A percentile compares a stretch with the other conserved stretches of the same genome.
phyloP scores from a whole-genome alignment of 148 eudicot genomes.

The Nyssa sinensis region DNA sequence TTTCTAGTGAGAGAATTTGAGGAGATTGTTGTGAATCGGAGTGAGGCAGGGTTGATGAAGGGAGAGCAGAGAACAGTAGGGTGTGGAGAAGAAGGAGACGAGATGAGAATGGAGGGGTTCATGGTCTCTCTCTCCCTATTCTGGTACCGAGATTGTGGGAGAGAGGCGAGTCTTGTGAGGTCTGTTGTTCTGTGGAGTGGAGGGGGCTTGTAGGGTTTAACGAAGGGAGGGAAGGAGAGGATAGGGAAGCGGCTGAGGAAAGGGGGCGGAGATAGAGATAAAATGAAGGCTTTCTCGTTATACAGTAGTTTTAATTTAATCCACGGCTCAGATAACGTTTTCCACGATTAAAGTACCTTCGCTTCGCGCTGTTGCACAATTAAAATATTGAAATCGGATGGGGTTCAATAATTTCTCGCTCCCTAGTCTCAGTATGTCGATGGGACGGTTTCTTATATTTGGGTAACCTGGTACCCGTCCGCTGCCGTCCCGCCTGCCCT shows the following conservation, averaged over 20 bases:
- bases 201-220: background rate
- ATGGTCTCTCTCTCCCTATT: constrained; percentile 17
- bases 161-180: too few relatives aligned
- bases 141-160: background rate
- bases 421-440: too few relatives aligned
- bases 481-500: too few relatives aligned
- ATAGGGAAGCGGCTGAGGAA: background rate
- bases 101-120: constrained; percentile 27
- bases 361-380: too few relatives aligned
- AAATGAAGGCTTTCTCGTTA: background rate
- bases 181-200: background rate
- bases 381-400: too few relatives aligned
- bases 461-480: too few relatives aligned
- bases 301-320: too few relatives aligned
- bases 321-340: too few relatives aligned
- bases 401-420: too few relatives aligned
- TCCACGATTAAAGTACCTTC: too few relatives aligned
- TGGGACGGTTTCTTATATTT: too few relatives aligned
- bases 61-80: constrained; percentile 30
- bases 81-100: constrained; percentile 29
- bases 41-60: constrained; percentile 24
- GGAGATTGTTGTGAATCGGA: constrained; percentile 10
- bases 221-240: background rate
- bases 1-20: constrained; percentile 10
- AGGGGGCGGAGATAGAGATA: background rate